These are phyloP conservation scores for Capsicum rhomboideum DNA, from an alignment of 257 asterid genomes.

Conservation along the genomic window DNA sequence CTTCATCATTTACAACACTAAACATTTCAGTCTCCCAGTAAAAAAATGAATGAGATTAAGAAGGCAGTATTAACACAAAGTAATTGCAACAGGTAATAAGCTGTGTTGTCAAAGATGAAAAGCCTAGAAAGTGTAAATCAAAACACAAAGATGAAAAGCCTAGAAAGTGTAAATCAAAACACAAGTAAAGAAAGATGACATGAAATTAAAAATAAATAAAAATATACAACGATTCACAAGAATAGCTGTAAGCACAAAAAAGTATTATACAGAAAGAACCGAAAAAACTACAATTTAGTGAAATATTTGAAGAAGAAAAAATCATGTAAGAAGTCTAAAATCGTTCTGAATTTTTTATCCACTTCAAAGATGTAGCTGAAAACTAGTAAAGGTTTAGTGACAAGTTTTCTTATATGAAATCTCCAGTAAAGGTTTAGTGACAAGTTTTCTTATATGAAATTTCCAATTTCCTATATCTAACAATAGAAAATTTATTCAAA, in stretches of 20 bases:
- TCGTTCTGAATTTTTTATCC: neutral
- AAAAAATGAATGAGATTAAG: neutral
- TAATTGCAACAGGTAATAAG: neutral
- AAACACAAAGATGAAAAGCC: neutral
- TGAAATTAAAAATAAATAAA: neutral
- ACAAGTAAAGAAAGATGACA: neutral
- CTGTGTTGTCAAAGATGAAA: neutral
- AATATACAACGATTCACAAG: neutral
- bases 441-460: neutral
- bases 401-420: neutral
- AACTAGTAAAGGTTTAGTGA: neutral
- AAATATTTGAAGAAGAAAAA: neutral
- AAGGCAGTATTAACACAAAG: neutral
- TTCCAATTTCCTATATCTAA: neutral
- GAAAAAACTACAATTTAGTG: neutral
- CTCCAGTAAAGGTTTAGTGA: neutral
- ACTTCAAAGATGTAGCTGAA: neutral
- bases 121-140: neutral
- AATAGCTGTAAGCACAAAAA: neutral
- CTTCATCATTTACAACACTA: neutral
- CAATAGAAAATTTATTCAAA: neutral
- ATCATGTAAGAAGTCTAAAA: neutral
- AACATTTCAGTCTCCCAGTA: neutral
- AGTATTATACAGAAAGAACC: neutral
- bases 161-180: neutral